Conservation (phyloP, 2,329 filamentous ascomycete genomes). For the Cercospora berteroae region DNA sequence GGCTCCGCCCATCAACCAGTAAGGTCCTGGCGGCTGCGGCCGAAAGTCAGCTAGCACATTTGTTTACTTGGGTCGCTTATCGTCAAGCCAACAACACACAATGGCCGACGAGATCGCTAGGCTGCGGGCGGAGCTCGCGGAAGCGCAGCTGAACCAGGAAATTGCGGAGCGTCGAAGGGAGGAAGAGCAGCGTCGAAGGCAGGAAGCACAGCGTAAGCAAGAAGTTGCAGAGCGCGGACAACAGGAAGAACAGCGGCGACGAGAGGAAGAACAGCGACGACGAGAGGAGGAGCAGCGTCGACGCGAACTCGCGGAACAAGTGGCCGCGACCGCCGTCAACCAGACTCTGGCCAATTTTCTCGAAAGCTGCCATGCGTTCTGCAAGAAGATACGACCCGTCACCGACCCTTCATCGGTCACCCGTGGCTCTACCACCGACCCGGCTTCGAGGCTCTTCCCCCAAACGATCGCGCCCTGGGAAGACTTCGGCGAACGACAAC, state of each 20-base stretch:
- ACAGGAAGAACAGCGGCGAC: neutral
- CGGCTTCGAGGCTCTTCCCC: neutral
- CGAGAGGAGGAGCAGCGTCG: neutral
- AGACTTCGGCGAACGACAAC: neutral
- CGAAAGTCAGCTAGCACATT: neutral
- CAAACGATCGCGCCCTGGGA: neutral
- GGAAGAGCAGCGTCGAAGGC: neutral
- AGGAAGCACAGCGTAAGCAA: neutral
- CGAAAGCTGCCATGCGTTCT: neutral
- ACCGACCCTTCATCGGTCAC: neutral
- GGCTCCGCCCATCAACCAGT: neutral
- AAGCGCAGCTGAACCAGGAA: neutral
- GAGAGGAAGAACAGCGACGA: neutral
- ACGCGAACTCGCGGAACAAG: neutral
- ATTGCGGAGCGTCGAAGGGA: neutral
- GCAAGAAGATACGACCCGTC: neutral
- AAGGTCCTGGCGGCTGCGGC: neutral
- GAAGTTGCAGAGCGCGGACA: neutral
- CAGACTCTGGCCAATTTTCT: neutral
- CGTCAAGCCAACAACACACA: neutral
- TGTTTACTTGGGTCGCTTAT: neutral
- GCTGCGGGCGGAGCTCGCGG: neutral
- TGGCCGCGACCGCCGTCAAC: neutral
- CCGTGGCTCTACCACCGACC: neutral
- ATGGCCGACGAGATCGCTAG: neutral